Conservation (phyloP, 176 grass and related monocot species). For the Lolium rigidum region DNA sequence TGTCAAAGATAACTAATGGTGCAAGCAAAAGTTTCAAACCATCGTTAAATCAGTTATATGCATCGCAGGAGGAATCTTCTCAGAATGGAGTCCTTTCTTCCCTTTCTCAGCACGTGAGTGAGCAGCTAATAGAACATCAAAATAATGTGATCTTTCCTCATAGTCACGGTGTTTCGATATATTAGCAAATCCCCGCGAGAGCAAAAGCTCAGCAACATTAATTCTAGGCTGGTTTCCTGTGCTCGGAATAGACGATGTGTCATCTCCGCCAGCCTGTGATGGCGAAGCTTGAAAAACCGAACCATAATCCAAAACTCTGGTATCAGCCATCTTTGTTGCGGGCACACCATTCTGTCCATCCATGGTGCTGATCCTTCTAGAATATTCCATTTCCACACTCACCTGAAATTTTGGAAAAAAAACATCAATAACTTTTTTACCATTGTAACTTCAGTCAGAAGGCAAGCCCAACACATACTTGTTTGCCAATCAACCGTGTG, state of each 20-base stretch:
- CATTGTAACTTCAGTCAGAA: constrained; percentile 23
- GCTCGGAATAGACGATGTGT: constrained; percentile 50
- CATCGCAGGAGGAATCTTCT: constrained; percentile 76
- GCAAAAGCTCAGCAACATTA: constrained; percentile 89
- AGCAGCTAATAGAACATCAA: constrained; percentile 85
- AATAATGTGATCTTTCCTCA: constrained; percentile 94
- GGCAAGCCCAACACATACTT: constrained; percentile 53
- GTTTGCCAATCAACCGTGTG: constrained; percentile 83
- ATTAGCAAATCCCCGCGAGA: constrained; percentile 78
- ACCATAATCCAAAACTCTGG: constrained; percentile 91
- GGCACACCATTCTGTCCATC: constrained; percentile 64
- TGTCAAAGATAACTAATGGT: neutral
- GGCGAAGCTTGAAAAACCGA: constrained; percentile 76
- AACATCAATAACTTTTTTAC: neutral
- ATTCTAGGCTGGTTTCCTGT: constrained; percentile 51
- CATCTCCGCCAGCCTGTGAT: constrained; percentile 69
- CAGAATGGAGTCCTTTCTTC: constrained; percentile 91
- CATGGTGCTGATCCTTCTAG: constrained; percentile 72
- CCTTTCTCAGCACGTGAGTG: constrained; percentile 88
- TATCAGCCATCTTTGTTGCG: constrained; percentile 50
- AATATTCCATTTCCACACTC: constrained; percentile 94
- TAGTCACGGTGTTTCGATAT: constrained; percentile 91
- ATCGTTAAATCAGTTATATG: constrained; percentile 93
- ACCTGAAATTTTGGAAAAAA: constrained; percentile 59
- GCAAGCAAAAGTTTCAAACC: constrained; percentile 38